These are phyloP conservation scores for Cordyceps militaris DNA, from an alignment of 2,329 filamentous ascomycete genomes.

Conservation along the genomic window DNA sequence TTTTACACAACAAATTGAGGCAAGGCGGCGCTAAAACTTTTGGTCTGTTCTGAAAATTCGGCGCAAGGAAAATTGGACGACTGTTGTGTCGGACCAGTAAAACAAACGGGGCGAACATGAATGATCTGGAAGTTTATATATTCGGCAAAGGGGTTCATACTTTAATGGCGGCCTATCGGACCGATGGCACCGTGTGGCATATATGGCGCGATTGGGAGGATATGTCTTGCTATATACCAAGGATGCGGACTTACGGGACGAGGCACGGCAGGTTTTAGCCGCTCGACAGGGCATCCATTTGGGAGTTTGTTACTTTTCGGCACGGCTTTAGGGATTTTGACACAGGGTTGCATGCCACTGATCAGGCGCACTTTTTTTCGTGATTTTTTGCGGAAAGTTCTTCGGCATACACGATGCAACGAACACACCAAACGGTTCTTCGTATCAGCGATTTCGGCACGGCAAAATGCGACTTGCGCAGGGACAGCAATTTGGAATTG, in stretches of 20 bases:
- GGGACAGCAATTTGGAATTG: slow-evolving; percentile 7
- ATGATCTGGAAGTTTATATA: slow-evolving; percentile 3
- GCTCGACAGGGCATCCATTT: slow-evolving; percentile 7
- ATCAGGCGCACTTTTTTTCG: slow-evolving; percentile 10
- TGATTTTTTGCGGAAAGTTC: slow-evolving; percentile 3
- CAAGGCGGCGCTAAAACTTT: background rate
- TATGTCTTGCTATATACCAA: slow-evolving; percentile 9
- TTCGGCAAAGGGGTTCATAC: slow-evolving; percentile 1
- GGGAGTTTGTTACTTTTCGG: slow-evolving; percentile 12
- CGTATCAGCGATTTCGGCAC: slow-evolving; percentile 6
- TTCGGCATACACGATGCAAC: slow-evolving; percentile 10
- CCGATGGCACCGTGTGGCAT: slow-evolving; percentile 8
- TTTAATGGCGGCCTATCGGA: slow-evolving; percentile 4
- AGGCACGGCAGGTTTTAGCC: slow-evolving; percentile 6
- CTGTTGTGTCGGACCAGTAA: background rate
- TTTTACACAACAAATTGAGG: background rate
- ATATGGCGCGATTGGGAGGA: slow-evolving; percentile 4
- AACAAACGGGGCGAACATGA: slow-evolving; percentile 2
- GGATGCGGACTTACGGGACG: slow-evolving; percentile 4
- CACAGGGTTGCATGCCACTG: background rate
- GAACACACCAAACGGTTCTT: slow-evolving; percentile 8
- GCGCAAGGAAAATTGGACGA: slow-evolving; percentile 3
- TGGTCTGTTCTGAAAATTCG: slow-evolving; percentile 1
- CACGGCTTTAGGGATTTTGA: slow-evolving; percentile 8
- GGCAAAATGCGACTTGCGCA: background rate